Conservation (phyloP, 2,329 filamentous ascomycete species). For the Venturia oleaginea region DNA sequence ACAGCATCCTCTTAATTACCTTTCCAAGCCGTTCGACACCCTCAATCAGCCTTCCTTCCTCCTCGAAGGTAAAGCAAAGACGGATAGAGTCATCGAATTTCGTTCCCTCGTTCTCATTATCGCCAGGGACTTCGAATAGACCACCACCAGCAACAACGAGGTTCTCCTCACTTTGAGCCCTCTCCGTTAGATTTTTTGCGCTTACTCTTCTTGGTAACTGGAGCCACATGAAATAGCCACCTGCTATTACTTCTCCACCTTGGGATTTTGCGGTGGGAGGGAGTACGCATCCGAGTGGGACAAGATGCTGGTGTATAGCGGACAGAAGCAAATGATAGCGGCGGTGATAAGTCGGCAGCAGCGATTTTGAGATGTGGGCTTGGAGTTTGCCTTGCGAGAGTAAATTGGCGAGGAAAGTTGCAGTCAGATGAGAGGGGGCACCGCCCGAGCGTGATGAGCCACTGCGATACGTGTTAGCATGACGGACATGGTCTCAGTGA, state of each 20-base stretch:
- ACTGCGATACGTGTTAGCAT: slow-evolving; percentile 25
- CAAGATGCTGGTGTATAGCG: slow-evolving; percentile 51
- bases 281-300: slow-evolving; percentile 51
- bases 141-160: slow-evolving; percentile 59
- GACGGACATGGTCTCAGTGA: neutral
- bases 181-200: slow-evolving; percentile 46
- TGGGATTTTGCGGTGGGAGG: slow-evolving; percentile 16
- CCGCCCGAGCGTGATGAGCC: slow-evolving; percentile 51
- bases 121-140: slow-evolving; percentile 59
- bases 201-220: slow-evolving; percentile 47
- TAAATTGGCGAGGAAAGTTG: slow-evolving; percentile 47
- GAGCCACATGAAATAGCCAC: slow-evolving; percentile 80
- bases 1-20: slow-evolving; percentile 35
- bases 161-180: slow-evolving; percentile 53
- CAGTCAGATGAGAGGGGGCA: slow-evolving; percentile 49
- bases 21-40: slow-evolving; percentile 55
- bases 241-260: neutral
- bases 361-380: slow-evolving; percentile 40
- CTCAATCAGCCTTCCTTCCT: slow-evolving; percentile 55
- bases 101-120: slow-evolving; percentile 36
- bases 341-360: slow-evolving; percentile 47
- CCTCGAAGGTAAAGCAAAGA: slow-evolving; percentile 66
- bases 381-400: slow-evolving; percentile 44
- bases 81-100: slow-evolving; percentile 53
- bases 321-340: slow-evolving; percentile 47